Conservation (phyloP, 1,284 basidiomycete species). For the Kwoniella shivajii region DNA sequence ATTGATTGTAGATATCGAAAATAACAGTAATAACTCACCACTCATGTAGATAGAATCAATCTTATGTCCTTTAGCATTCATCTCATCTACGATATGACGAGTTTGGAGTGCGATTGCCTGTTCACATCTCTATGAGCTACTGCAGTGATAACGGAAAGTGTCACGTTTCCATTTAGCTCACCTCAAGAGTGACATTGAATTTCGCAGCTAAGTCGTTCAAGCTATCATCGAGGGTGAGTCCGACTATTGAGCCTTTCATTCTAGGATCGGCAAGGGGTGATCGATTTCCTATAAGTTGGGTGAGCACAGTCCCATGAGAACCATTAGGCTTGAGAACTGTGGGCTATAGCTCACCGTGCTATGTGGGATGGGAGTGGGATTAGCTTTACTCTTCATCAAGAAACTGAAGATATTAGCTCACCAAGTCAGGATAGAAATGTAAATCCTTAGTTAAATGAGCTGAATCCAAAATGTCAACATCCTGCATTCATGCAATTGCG, state of each 20-base stretch:
- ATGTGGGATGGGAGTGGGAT: not conserved
- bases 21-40: constrained; percentile 46
- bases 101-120: constrained; percentile 90
- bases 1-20: no score
- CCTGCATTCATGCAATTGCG: not conserved
- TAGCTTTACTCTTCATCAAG: not conserved
- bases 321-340: no score
- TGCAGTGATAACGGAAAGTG: no score
- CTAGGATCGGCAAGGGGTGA: constrained; percentile 91
- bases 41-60: constrained; percentile 85
- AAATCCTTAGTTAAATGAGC: constrained; percentile 84
- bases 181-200: constrained; percentile 87
- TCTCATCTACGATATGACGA: constrained; percentile 87
- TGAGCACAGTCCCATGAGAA: no score
- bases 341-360: constrained; percentile 2
- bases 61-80: constrained; percentile 83
- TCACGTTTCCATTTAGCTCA: constrained; percentile 31
- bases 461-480: constrained; percentile 39
- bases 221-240: constrained; percentile 77
- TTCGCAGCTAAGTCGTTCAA: constrained; percentile 82
- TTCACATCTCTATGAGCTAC: not conserved
- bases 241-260: constrained; percentile 89
- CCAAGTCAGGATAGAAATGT: constrained; percentile 91
- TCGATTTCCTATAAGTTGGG: constrained; percentile 70
- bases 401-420: constrained; percentile 39